Evolutionary conservation across 2,329 filamentous ascomycete genomes (phyloP), one percentile per base, ranked within the genome.

Genomic region (Ophiostoma perfectum): DNA sequence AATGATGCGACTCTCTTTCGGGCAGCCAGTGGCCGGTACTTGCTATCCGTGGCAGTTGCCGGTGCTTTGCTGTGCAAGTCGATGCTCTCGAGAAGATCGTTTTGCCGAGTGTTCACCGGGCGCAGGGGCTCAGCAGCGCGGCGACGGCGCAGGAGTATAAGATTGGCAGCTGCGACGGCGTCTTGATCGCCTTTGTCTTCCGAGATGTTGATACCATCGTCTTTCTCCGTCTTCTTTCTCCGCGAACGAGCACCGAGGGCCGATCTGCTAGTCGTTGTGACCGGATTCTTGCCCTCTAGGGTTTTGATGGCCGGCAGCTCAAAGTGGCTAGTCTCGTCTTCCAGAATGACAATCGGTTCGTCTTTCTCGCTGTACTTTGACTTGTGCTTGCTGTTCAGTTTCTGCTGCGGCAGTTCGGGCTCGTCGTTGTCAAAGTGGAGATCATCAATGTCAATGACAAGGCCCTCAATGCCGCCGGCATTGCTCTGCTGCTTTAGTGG

Each of bases 101-200:
- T 66, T 11, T 18, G 39, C 49, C 64, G 69, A 16, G 39, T 55
- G 11, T n/a, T 60, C 5, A 65, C n/a, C 12, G 70, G 60, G 2
- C 71, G 70, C 67, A 72, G 44, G 1, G 68, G 55, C n/a, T 67
- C 67, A 12, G 67, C 67, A 1, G 64, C 69, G 5, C 70, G 70
- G 14, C 70, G 68, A 1, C 68, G 68, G 2, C 69, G 60, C 14
- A 63, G 67, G 3, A 70, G 42, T 11, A 62, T 62, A 7, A 45
- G 49, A 12, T 58, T 65, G 39, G 36, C 64, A 0, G 58, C 60
- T 7, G 66, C 68, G 8, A 41, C 63, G 5, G 55, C 69, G 18
- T 63, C 65, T 8, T 47, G 16, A 62, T 63, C 38, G 45, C n/a
- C 12, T 9, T 65, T 4, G 44, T 27, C n/a, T 36, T 55, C 62